phyloP scores from a whole-genome alignment of 768 basidiomycete genomes.

The Lentinula raphanica region DNA sequence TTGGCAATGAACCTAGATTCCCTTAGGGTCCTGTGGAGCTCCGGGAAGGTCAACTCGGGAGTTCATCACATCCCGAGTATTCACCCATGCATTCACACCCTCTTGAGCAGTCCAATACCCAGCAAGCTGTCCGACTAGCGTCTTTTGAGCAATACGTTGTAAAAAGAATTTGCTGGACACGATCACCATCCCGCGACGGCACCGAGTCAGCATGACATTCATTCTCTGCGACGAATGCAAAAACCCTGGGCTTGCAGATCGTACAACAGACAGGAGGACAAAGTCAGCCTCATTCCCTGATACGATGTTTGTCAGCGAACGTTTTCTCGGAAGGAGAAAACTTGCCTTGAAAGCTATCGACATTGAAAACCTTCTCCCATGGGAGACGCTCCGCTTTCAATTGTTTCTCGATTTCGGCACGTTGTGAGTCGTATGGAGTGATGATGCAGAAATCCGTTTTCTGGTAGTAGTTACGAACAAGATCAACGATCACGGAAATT shows the following conservation, averaged over 20 bases:
- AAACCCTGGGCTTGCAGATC: slow-evolving; percentile 42
- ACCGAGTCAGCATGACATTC: slow-evolving; percentile 52
- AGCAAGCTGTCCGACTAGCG: slow-evolving; percentile 37
- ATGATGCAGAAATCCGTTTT: slow-evolving; percentile 38
- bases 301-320: background rate
- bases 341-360: slow-evolving; percentile 53
- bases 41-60: slow-evolving; percentile 28
- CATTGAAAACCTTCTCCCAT: slow-evolving; percentile 43
- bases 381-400: slow-evolving; percentile 30
- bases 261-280: slow-evolving; percentile 46
- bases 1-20: too few species aligned
- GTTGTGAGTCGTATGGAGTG: slow-evolving; percentile 51
- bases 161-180: slow-evolving; percentile 41
- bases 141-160: slow-evolving; percentile 23
- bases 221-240: slow-evolving; percentile 36
- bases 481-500: slow-evolving; percentile 31
- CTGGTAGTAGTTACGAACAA: slow-evolving; percentile 38
- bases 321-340: background rate
- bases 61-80: slow-evolving; percentile 24
- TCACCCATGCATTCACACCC: slow-evolving; percentile 21
- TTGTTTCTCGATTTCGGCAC: slow-evolving; percentile 32
- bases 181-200: slow-evolving; percentile 40
- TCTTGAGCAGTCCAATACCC: slow-evolving; percentile 17
- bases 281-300: slow-evolving; percentile 49
- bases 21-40: slow-evolving; percentile 8